Evolutionary conservation across 2,329 filamentous ascomycete species (phyloP).

Genomic region (Stylonectria norvegica): DNA sequence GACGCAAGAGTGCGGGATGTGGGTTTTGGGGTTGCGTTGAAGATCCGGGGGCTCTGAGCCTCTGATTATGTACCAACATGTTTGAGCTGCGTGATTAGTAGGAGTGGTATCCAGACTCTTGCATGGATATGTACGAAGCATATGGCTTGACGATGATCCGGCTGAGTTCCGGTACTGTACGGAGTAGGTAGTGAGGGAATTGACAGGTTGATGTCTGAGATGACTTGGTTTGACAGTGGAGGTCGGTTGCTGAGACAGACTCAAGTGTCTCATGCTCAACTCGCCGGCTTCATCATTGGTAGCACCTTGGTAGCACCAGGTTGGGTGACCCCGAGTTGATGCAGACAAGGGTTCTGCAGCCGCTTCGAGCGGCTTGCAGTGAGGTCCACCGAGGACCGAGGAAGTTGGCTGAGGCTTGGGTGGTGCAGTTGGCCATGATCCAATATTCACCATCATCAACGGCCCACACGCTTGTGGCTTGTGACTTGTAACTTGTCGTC

Average conservation of each 20-base stretch:
- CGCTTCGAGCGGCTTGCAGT: conserved; percentile 24
- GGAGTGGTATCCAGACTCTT: too few species aligned
- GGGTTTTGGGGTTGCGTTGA: conserved; percentile 13
- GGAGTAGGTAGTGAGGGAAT: too few species aligned
- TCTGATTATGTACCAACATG: too few species aligned
- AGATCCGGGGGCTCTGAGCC: conserved; percentile 14
- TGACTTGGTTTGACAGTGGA: too few species aligned
- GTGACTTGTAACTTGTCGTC: too few species aligned
- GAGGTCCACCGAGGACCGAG: conserved; percentile 13
- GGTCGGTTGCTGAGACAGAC: not conserved
- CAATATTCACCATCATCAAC: too few species aligned
- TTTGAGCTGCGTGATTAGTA: too few species aligned
- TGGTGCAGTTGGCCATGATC: conserved; percentile 16
- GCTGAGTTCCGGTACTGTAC: too few species aligned
- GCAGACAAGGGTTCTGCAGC: conserved; percentile 21
- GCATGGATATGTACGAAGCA: too few species aligned
- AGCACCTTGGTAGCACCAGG: conserved; percentile 13
- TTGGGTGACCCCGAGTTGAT: conserved; percentile 21
- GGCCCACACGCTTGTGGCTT: conserved; percentile 8
- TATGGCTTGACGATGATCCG: too few species aligned
- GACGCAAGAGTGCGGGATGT: conserved; percentile 14
- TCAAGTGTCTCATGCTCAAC: conserved; percentile 2
- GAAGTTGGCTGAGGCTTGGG: too few species aligned
- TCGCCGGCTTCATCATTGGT: not conserved
- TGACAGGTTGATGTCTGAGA: too few species aligned